Evolutionary conservation across 2,329 filamentous ascomycete genomes (phyloP).

Genomic region (Epichloe coenophiala): DNA sequence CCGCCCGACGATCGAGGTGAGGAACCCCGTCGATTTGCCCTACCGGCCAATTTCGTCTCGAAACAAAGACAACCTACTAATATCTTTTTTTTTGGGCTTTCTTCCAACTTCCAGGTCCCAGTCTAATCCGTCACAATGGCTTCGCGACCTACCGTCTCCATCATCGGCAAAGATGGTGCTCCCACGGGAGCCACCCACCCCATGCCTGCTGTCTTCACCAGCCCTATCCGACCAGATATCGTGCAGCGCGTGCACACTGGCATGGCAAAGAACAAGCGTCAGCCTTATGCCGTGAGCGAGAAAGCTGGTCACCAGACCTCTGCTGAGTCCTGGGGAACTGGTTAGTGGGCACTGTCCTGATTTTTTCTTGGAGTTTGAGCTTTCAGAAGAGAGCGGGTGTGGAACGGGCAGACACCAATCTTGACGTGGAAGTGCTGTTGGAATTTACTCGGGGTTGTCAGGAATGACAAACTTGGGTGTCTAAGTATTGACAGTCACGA

Average conservation of each 20-base stretch:
- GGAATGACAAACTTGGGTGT: not conserved
- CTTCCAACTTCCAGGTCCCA: slow-evolving; percentile 6
- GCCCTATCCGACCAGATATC: slow-evolving; percentile 96
- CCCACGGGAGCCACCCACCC: slow-evolving; percentile 79
- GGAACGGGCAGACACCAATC: not conserved
- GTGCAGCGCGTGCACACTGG: slow-evolving; percentile 98
- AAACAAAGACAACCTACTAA: not conserved
- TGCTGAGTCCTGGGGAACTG: slow-evolving; percentile 99
- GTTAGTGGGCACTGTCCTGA: slow-evolving; percentile 42
- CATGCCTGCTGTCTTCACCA: slow-evolving; percentile 92
- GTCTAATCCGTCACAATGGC: slow-evolving; percentile 54
- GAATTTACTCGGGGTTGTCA: not conserved
- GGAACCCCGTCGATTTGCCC: slow-evolving; percentile 7
- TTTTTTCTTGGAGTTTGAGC: not conserved
- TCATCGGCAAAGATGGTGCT: slow-evolving; percentile 92
- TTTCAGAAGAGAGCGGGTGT: not conserved
- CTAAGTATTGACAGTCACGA: not conserved
- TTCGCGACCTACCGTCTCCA: slow-evolving; percentile 93
- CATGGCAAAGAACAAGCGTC: slow-evolving; percentile 99
- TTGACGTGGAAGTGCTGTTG: not conserved
- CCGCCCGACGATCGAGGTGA: slow-evolving; percentile 28
- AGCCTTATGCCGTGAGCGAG: slow-evolving; percentile 98
- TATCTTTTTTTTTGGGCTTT: not conserved
- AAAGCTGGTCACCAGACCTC: slow-evolving; percentile 99
- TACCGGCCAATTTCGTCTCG: too few species aligned